Evolutionary conservation across 163 green algal genomes (phyloP), one percentile per base, ranked within the genome.

Genomic region (Chlamydomonas reinhardtii): DNA sequence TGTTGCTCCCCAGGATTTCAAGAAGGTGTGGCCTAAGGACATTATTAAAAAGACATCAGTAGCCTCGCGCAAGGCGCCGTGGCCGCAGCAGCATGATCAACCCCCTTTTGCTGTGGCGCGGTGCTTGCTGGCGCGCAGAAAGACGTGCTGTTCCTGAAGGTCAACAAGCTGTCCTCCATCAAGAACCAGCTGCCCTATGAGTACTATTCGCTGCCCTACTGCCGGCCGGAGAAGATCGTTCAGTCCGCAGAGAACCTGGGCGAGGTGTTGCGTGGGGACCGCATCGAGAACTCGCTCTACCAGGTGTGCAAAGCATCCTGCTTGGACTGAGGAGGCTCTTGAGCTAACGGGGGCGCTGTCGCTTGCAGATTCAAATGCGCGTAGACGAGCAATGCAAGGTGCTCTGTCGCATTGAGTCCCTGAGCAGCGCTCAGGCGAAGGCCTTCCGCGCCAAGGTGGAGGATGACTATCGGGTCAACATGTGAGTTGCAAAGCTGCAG

Each of bases 201-300:
- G 83, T 99, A 99, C 91, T 99, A 99, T 90, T 95, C 91, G 5
- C 92, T 99, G 68, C 97, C 97, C 17, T 99, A 98, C 91, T 99
- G 98, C 90, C 92, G 93, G 62, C 98, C 98, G 12, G 93, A 98
- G 54, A 94, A 96, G 70, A 96, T 99, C 75, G 89, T 97, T 70
- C 95, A 98, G 43, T 94, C 95, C 72, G 95, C 97, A 12, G 97
- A 99, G 84, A 99, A 99, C 92, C 92, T 99, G 62, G 98, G 98
- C 15, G 97, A 99, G 92, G 95, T 99, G 59, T 91, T 99, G 89
- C 93, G 98, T 2, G 98, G 98, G n/a, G 98, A 99, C 92, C 90
- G 98, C 34, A 99, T 99, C 73, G 95, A 99, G 70, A 99, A 98
- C 91, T 99, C 97, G 0, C 82, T 95, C 25, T 99, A 99, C 84